Conservation (phyloP, 805 yeast genomes). For the Priceomyces castillae region DNA sequence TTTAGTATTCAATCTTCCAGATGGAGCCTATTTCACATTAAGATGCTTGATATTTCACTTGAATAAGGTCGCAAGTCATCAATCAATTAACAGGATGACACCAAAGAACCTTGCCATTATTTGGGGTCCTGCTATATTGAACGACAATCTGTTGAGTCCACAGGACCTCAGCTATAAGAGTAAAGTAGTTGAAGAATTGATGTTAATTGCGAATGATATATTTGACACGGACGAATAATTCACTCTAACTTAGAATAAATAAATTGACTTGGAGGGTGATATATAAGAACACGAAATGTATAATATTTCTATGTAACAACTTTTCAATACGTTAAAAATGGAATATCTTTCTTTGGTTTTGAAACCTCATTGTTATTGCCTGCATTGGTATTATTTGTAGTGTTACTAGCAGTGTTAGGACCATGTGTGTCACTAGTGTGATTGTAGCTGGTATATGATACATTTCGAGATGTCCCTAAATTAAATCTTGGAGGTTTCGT, state of each 20-base stretch:
- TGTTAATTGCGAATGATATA: conserved; percentile 80
- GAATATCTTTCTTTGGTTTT: conserved; percentile 9
- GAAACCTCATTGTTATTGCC: conserved; percentile 3
- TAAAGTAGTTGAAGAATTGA: conserved; percentile 77
- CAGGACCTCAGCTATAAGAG: conserved; percentile 77
- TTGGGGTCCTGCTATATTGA: conserved; percentile 91
- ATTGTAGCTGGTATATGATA: background rate
- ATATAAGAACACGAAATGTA: background rate
- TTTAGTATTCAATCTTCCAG: conserved; percentile 85
- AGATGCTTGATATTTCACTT: conserved; percentile 84
- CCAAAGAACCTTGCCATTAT: conserved; percentile 78
- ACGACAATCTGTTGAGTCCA: conserved; percentile 59
- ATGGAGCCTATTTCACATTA: conserved; percentile 90
- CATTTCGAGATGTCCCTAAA: background rate
- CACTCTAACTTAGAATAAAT: background rate
- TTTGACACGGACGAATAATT: conserved; percentile 34
- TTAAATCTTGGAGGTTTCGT: conserved; percentile 38
- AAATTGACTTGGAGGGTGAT: background rate
- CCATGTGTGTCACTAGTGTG: background rate
- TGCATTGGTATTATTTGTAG: background rate
- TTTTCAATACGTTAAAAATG: conserved; percentile 14
- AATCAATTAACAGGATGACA: conserved; percentile 74
- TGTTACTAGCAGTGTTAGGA: background rate
- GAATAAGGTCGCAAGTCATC: conserved; percentile 63
- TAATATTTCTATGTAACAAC: background rate